Conservation (phyloP, 306 rosid genomes). For the Medicago truncatula region MtrunA17r5.0-ANR NC_053048.1:7975001-7975500, state of each 20-base stretch:
- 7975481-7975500: no score
- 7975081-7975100: background rate
- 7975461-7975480: background rate
- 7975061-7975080: background rate
- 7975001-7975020: constrained; percentile 3
- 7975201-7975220: constrained; percentile 48
- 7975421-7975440: background rate
- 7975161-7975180: constrained; percentile 63
- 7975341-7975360: constrained; percentile 62
- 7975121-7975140: constrained; percentile 25
- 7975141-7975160: constrained; percentile 15
- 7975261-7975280: constrained; percentile 43
- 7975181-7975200: constrained; percentile 64
- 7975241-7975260: constrained; percentile 60
- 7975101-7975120: background rate
- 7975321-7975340: constrained; percentile 81
- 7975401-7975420: constrained; percentile 49
- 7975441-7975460: background rate
- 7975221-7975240: constrained; percentile 60
- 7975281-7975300: constrained; percentile 53
- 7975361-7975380: constrained; percentile 72
- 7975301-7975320: constrained; percentile 68
- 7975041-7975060: background rate
- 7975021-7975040: background rate
- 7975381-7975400: constrained; percentile 42